These are phyloP conservation scores for Saturnispora kantuleensis DNA, from an alignment of 805 yeast genomes.

Conservation along the genomic window DNA sequence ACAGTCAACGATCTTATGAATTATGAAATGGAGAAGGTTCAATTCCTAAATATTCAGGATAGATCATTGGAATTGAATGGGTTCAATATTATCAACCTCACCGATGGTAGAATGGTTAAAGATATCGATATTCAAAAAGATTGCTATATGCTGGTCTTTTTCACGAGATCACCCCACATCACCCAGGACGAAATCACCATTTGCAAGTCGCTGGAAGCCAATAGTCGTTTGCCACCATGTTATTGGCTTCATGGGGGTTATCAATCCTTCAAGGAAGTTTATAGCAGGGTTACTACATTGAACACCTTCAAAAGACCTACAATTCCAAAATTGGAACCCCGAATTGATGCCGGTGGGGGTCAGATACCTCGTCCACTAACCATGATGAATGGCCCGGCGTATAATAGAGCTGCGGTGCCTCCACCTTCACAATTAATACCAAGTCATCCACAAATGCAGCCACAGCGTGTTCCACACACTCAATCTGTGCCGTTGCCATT, in stretches of 20 bases:
- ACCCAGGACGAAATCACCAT: not conserved
- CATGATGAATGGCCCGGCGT: no score
- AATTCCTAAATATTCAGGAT: constrained; percentile 5
- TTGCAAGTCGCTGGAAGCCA: not conserved
- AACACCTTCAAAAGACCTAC: no score
- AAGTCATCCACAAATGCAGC: constrained; percentile 21
- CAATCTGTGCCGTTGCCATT: not conserved
- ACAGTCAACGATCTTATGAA: not conserved
- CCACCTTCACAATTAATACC: constrained; percentile 1
- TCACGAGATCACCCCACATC: constrained; percentile 5
- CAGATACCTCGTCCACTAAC: not conserved
- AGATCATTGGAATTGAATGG: not conserved
- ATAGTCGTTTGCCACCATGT: constrained; percentile 1
- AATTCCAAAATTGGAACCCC: no score
- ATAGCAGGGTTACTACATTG: no score
- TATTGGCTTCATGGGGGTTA: constrained; percentile 32
- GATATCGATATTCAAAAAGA: not conserved
- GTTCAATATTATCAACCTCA: constrained; percentile 5
- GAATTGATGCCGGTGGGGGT: no score
- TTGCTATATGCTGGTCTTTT: constrained; percentile 6
- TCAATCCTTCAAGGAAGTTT: constrained; percentile 4
- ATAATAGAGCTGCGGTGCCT: not conserved
- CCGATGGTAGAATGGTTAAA: not conserved
- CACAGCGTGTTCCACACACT: constrained; percentile 16
- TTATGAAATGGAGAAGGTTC: constrained; percentile 4